These are phyloP conservation scores for Adansonia madagascariensis DNA, from an alignment of 441 rosid species.

Conservation along the genomic window DNA sequence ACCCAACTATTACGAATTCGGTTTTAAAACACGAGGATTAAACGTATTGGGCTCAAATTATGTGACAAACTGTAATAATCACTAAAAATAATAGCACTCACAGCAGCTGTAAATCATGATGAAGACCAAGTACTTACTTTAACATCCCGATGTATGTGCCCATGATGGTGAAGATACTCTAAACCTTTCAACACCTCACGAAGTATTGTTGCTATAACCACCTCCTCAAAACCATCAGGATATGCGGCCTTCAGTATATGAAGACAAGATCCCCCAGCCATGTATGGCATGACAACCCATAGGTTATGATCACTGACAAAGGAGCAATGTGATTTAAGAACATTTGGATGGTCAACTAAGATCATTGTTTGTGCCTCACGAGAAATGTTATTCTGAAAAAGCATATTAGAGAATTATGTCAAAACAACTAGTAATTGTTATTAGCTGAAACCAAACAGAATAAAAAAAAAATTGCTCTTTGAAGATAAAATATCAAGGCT, in stretches of 20 bases:
- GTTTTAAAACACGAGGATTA: background rate
- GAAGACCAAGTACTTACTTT: slow-evolving; percentile 53
- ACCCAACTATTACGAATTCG: background rate
- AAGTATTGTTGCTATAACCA: slow-evolving; percentile 75
- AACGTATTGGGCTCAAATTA: background rate
- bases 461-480: background rate
- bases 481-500: slow-evolving; percentile 5
- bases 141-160: slow-evolving; percentile 97
- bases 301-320: slow-evolving; percentile 84
- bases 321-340: slow-evolving; percentile 89
- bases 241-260: slow-evolving; percentile 88
- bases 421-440: background rate
- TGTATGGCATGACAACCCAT: slow-evolving; percentile 98
- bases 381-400: slow-evolving; percentile 62
- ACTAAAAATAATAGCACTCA: background rate
- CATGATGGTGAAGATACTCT: slow-evolving; percentile 96
- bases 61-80: background rate
- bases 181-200: slow-evolving; percentile 85
- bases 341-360: slow-evolving; percentile 90
- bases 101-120: background rate
- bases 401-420: background rate
- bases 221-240: slow-evolving; percentile 95
- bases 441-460: background rate
- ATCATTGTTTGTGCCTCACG: slow-evolving; percentile 97
- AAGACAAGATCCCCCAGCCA: slow-evolving; percentile 98